A percentile compares a stretch with the other conserved stretches of the same genome.
These are phyloP conservation scores for Fusarium albidum DNA, from an alignment of 2,329 filamentous ascomycete species.

Conservation along the genomic window DNA sequence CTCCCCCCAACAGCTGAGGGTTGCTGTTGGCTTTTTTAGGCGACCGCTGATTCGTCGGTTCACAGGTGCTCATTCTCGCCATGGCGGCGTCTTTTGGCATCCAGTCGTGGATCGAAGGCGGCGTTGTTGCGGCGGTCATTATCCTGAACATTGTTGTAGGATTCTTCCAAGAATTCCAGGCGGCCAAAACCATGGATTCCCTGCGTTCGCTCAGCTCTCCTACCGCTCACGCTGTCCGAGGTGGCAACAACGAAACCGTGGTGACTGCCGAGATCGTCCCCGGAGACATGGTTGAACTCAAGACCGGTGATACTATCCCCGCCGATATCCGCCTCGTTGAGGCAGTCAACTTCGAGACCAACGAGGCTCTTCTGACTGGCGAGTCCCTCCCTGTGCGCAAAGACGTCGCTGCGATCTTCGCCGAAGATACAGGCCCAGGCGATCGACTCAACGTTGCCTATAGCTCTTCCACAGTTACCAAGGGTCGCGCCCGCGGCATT, in stretches of 20 bases:
- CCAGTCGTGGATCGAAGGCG: slow-evolving; percentile 67
- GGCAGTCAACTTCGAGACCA: slow-evolving; percentile 72
- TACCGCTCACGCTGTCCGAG: slow-evolving; percentile 53
- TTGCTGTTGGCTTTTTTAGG: no score
- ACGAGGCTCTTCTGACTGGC: slow-evolving; percentile 70
- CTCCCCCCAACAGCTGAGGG: no score
- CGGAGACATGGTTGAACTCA: slow-evolving; percentile 64
- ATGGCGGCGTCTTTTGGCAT: slow-evolving; percentile 67
- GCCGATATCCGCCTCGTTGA: slow-evolving; percentile 67
- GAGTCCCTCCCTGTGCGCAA: slow-evolving; percentile 69
- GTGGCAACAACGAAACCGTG: slow-evolving; percentile 51
- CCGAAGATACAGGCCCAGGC: slow-evolving; percentile 53
- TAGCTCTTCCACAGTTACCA: slow-evolving; percentile 68
- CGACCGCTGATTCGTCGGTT: slow-evolving; percentile 31
- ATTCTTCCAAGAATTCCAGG: slow-evolving; percentile 55
- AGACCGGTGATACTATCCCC: slow-evolving; percentile 66
- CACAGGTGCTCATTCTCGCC: slow-evolving; percentile 61
- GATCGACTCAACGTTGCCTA: slow-evolving; percentile 70
- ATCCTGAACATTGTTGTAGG: slow-evolving; percentile 65
- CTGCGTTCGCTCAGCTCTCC: slow-evolving; percentile 53
- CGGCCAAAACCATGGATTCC: slow-evolving; percentile 60
- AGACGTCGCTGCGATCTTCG: slow-evolving; percentile 54
- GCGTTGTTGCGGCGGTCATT: slow-evolving; percentile 66
- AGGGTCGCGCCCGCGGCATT: slow-evolving; percentile 67
- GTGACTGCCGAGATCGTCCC: slow-evolving; percentile 58